Base-by-base conservation (phyloP, 2,329 filamentous ascomycete species). In the Fusarium falciforme region DNA sequence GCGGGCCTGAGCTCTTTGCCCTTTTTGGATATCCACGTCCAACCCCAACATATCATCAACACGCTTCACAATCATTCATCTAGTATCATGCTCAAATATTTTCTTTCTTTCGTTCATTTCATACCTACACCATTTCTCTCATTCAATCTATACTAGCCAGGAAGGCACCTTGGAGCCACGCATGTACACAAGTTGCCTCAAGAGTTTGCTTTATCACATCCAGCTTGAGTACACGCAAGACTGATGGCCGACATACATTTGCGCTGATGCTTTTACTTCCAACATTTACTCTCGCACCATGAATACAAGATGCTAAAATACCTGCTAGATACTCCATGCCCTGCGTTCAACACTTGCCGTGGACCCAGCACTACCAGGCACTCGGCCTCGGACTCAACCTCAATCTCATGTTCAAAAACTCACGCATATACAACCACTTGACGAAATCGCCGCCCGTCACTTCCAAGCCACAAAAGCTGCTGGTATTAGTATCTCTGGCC, bases 401-500 rank as follows among this genome's bases (percentile, higher is more conserved):
- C 68, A 74, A 35, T 40, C 61, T 74, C 68, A 62, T 20, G 64
- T 60, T 40, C 73, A 61, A 65, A 83, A 83, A 64, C 68, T 68
- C n/a, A 85, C 83, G 4, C 78, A 82, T 62, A 82, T 91, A 52
- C 77, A 82, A 2, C 78, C 80, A 5, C 83, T 92, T 14, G 84
- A 90, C 75, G 79, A 78, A 9, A 80, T 91, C 25, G 82, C 85
- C 36, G 76, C 79, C 9, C 82, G 81, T 2, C 87, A 89, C 78
- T 86, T 88, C 60, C 84, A 84, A 33, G 83, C 84, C 11, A 88
- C 87, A 0, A 85, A 86, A 62, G 82, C 84, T 0, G 79, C 85
- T 0, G 83, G 85, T 2, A 78, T 92, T 16, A 83, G 86, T 16
- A 79, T 91, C 61, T 84, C 84, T 17, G 89, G 90, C 2, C 86